Percentiles rank a stretch among this genome's conserved stretches.
phyloP scores from a whole-genome alignment of 331 rosid genomes.

The Rosa hybrid region DNA sequence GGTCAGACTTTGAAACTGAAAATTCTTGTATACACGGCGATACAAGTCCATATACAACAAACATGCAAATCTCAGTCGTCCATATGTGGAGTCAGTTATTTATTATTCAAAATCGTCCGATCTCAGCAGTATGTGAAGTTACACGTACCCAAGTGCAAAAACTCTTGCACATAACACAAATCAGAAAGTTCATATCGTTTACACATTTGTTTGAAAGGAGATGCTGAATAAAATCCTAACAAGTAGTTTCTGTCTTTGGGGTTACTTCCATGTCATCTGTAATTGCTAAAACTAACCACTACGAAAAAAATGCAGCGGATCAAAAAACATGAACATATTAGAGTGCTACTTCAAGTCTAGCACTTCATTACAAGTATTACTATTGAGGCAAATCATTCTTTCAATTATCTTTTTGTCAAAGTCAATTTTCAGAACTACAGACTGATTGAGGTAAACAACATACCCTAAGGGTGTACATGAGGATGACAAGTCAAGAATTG shows the following conservation, averaged over 20 bases:
- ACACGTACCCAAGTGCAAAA: no score
- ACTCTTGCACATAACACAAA: no score
- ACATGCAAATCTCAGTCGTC: no score
- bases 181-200: no score
- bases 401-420: not conserved
- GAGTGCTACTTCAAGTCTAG: not conserved
- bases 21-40: no score
- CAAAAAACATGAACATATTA: not conserved
- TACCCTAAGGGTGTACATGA: constrained; percentile 84
- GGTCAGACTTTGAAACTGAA: no score
- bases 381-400: not conserved
- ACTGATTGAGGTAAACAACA: constrained; percentile 22
- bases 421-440: not conserved
- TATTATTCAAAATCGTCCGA: no score
- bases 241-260: not conserved
- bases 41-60: no score
- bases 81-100: no score
- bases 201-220: no score
- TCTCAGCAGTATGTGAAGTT: no score
- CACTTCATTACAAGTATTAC: not conserved
- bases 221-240: not conserved
- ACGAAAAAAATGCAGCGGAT: not conserved
- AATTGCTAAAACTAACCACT: not conserved
- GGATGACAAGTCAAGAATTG: constrained; percentile 85
- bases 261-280: not conserved